phyloP scores from a whole-genome alignment of 2,329 filamentous ascomycete genomes.

The Arthrobotrys conoides region DNA sequence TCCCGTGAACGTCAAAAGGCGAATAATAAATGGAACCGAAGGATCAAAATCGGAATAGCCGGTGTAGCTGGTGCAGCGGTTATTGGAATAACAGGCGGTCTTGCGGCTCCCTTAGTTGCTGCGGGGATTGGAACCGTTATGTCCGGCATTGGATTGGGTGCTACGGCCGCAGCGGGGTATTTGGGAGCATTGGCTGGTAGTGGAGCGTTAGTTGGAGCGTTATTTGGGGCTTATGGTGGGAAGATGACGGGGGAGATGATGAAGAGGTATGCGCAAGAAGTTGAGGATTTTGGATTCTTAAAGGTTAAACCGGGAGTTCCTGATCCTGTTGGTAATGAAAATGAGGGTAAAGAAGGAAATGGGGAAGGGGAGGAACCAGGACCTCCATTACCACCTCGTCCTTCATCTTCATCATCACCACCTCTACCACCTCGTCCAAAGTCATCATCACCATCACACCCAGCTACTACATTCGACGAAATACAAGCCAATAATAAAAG shows the following conservation, averaged over 20 bases:
- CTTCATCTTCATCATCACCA: conserved; percentile 64
- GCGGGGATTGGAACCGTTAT: conserved; percentile 85
- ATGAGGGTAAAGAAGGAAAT: neutral
- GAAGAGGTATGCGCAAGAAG: conserved; percentile 86
- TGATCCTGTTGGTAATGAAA: conserved; percentile 63
- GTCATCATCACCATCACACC: conserved; percentile 20
- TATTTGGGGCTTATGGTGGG: conserved; percentile 93
- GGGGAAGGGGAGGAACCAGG: neutral
- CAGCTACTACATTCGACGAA: conserved; percentile 48
- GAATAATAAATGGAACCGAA: conserved; percentile 75
- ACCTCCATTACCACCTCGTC: neutral
- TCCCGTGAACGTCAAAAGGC: conserved; percentile 81
- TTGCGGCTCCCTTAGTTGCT: conserved; percentile 82
- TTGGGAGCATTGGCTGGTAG: conserved; percentile 85
- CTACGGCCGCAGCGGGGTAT: conserved; percentile 81
- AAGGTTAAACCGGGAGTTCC: conserved; percentile 73
- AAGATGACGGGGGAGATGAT: conserved; percentile 88
- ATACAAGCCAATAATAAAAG: conserved; percentile 65
- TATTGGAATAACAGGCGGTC: conserved; percentile 84
- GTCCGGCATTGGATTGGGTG: conserved; percentile 81
- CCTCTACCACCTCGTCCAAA: conserved; percentile 15
- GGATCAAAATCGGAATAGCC: conserved; percentile 87
- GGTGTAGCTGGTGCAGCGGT: conserved; percentile 88
- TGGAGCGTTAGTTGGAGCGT: conserved; percentile 81
- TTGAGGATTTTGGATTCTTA: conserved; percentile 89